A percentile compares a stretch with the other conserved stretches of the same genome.
These are phyloP conservation scores for Phialophora macrospora DNA, from an alignment of 2,329 filamentous ascomycete species.

Conservation along the genomic window DNA sequence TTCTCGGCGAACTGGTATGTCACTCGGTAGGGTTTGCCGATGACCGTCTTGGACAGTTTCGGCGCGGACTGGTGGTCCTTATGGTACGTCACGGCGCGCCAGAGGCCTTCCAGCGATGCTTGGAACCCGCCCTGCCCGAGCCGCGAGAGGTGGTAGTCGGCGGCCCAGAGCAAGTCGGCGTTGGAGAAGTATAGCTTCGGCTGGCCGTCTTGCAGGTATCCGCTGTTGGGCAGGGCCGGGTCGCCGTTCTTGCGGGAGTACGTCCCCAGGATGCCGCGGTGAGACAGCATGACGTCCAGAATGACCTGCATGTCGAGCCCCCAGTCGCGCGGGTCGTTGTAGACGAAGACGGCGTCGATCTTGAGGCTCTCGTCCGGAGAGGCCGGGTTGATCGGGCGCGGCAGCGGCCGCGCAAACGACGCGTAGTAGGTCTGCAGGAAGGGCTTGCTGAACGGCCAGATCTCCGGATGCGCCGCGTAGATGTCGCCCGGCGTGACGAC, in stretches of 20 bases:
- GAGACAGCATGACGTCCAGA: conserved; percentile 79
- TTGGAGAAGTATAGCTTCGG: conserved; percentile 87
- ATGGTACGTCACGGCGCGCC: conserved; percentile 68
- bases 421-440: conserved; percentile 66
- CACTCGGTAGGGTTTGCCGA: conserved; percentile 79
- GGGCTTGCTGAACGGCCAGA: conserved; percentile 82
- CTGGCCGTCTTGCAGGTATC: conserved; percentile 83
- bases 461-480: conserved; percentile 69
- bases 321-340: conserved; percentile 97
- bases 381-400: conserved; percentile 49
- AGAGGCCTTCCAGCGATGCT: conserved; percentile 78
- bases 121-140: conserved; percentile 92
- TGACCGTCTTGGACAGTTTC: conserved; percentile 52
- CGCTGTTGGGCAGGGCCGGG: conserved; percentile 66
- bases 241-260: conserved; percentile 74
- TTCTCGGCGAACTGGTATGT: conserved; percentile 87
- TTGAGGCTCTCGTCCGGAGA: conserved; percentile 61
- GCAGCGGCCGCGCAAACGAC: conserved; percentile 45
- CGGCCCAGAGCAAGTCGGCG: conserved; percentile 86
- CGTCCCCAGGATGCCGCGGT: conserved; percentile 79
- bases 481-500: conserved; percentile 89
- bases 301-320: conserved; percentile 86
- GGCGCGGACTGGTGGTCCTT: conserved; percentile 19
- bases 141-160: conserved; percentile 80
- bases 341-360: conserved; percentile 89